Base-by-base conservation (phyloP, 192 early-diverging fungal species). In the Gigaspora rosea region DNA sequence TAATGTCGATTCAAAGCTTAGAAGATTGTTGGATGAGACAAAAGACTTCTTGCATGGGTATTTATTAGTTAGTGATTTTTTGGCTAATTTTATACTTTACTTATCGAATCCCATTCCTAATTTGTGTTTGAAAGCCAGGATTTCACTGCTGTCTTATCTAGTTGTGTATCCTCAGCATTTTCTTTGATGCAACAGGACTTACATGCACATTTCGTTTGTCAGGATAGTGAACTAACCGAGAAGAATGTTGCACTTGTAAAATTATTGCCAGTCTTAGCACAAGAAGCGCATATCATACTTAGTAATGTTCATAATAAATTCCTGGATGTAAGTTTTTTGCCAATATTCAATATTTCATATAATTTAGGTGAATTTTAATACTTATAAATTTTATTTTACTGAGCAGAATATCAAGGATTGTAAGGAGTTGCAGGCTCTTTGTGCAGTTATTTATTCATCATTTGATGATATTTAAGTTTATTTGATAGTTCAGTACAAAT, bases 41-140 rank as follows among this genome's bases (percentile, higher is more conserved):
- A 90, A 93, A 32, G 96, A 98, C 80, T 91, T 95, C 58, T 85
- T 97, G 62, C 94, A 97, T 69, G 92, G 91, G 89, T 91, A 83
- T 75, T 18, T 59, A 58, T 7, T n/a, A 58, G 27, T 69, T 33
- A 66, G 57, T 56, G 8, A 59, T 57, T 36, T n/a, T 46, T 4
- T 54, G 33, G 4, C 59, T 8, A 16, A 20, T 73, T 77, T 18
- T 71, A 65, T 11, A 12, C 1, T 18, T 49, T 65, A 62, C 32
- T 47, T 32, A 50, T 2, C 57, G n/a, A 16, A 22, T 50, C 47
- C 47, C 9, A 49, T 79, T 57, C 49, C 22, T 71, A 73, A 77
- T 79, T 59, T n/a, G 1, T 46, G 20, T 52, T 32, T 56, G 18
- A 35, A 20, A 89, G 88, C 33, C 78, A 73, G 46, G 88, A 90